Conservation (phyloP, 2,329 filamentous ascomycete species). For the Magnaporthiopsis rhizophila region DNA sequence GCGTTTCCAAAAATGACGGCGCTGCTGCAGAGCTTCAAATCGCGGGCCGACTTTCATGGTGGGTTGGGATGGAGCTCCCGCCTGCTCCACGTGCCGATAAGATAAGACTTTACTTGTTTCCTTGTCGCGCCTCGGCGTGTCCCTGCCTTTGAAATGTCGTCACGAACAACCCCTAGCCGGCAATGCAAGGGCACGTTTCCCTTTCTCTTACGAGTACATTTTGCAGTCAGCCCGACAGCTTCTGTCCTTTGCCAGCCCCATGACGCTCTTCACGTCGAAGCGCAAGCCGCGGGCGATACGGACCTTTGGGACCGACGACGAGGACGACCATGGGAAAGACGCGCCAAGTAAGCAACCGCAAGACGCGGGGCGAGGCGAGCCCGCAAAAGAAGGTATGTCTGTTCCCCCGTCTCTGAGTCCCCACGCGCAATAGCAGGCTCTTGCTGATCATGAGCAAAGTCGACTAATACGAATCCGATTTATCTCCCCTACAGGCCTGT, state of each 20-base stretch:
- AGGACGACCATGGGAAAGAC: conserved; percentile 10
- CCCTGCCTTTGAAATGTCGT: not conserved
- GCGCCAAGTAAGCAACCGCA: conserved; percentile 9
- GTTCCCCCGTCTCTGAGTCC: not conserved
- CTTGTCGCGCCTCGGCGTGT: not conserved
- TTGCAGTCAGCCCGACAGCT: not conserved
- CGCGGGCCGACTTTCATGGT: not conserved
- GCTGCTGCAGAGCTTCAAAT: not conserved
- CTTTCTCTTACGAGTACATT: not conserved
- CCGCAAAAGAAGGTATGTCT: conserved; percentile 30
- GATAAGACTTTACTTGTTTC: conserved; percentile 22
- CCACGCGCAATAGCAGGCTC: conserved; percentile 1
- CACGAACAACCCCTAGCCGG: not conserved
- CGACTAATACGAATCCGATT: conserved; percentile 22
- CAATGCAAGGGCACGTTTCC: not conserved
- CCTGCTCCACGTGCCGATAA: conserved; percentile 41
- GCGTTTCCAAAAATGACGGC: not conserved
- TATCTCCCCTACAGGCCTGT: conserved; percentile 7
- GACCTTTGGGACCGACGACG: conserved; percentile 58
- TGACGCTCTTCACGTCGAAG: conserved; percentile 40
- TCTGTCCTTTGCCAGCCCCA: not conserved
- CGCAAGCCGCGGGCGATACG: conserved; percentile 73
- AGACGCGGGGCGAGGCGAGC: conserved; percentile 12
- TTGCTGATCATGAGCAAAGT: conserved; percentile 19
- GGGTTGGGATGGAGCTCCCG: not conserved